These are phyloP conservation scores for Hypoxylon sp. DNA, from an alignment of 2,329 filamentous ascomycete species.

Conservation along the genomic window DNA sequence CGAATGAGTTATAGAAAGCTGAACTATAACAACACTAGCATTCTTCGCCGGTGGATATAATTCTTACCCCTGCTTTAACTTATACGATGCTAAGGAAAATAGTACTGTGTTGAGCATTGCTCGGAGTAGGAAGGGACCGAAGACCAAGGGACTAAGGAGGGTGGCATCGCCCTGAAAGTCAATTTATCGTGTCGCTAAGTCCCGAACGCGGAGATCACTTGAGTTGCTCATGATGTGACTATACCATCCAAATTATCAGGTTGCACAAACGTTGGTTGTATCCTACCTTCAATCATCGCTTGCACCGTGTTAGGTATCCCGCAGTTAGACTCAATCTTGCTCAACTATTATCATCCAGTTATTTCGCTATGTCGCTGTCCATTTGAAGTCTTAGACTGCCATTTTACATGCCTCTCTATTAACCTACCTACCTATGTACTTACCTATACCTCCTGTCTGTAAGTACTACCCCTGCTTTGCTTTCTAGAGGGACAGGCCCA, in stretches of 20 bases:
- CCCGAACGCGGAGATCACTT: constrained; percentile 37
- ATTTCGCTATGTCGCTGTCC: constrained; percentile 17
- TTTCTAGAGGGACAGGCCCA: constrained; percentile 11
- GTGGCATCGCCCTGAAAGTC: constrained; percentile 34
- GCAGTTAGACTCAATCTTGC: constrained; percentile 16
- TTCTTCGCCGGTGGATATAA: constrained; percentile 9
- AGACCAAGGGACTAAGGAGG: constrained; percentile 15
- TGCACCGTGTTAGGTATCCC: constrained; percentile 29
- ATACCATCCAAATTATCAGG: constrained; percentile 15
- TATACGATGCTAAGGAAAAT: constrained; percentile 2
- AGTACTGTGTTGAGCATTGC: constrained; percentile 9
- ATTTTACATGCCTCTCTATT: no score
- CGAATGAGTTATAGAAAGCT: constrained; percentile 10
- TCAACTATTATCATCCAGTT: constrained; percentile 11
- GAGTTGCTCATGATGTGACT: constrained; percentile 33
- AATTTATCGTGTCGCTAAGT: constrained; percentile 36
- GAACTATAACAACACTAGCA: constrained; percentile 11
- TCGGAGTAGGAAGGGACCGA: constrained; percentile 25
- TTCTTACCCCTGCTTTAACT: constrained; percentile 16
- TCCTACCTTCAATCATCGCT: constrained; percentile 9
- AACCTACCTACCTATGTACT: no score
- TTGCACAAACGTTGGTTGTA: no score
- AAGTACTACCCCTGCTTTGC: constrained; percentile 27
- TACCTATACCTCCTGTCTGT: no score
- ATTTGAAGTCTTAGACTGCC: constrained; percentile 11